Conservation (phyloP, 352 stramenopile species). For the Pythium vanterpoolii region DNA sequence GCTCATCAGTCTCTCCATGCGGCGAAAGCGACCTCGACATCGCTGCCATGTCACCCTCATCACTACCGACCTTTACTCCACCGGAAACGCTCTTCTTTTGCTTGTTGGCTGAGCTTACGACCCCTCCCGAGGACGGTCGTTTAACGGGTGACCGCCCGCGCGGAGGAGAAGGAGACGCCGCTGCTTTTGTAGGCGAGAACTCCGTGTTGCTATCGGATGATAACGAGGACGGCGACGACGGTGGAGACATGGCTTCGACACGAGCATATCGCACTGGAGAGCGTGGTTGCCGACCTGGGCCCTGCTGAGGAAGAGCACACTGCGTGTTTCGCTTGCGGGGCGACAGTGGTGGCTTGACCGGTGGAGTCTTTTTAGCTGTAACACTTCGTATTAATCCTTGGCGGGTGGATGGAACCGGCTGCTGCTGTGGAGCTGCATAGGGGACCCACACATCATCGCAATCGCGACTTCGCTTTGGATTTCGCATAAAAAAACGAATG, state of each 20-base stretch:
- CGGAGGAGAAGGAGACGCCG: neutral
- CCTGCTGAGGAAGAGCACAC: neutral
- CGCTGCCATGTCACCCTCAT: neutral
- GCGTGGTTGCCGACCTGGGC: neutral
- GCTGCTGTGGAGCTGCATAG: constrained; percentile 9
- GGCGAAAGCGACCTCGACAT: neutral
- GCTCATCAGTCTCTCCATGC: neutral
- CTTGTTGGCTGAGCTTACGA: constrained; percentile 1
- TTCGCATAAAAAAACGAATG: constrained; percentile 37
- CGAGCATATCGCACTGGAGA: constrained; percentile 26
- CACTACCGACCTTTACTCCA: neutral
- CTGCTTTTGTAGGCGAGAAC: constrained; percentile 1
- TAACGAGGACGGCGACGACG: constrained; percentile 49
- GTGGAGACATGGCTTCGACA: constrained; percentile 48
- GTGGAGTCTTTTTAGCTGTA: neutral
- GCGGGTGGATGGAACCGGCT: neutral
- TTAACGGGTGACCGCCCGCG: neutral
- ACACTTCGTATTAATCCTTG: neutral
- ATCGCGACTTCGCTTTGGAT: neutral
- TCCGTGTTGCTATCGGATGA: constrained; percentile 29
- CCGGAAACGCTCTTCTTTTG: neutral
- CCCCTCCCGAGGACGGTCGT: constrained; percentile 4
- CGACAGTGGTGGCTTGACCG: constrained; percentile 17
- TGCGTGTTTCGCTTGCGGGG: constrained; percentile 4
- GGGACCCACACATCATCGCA: constrained; percentile 29